Conservation (phyloP, 2,329 filamentous ascomycete genomes). For the Nannizziopsis arthrosporioides region DNA sequence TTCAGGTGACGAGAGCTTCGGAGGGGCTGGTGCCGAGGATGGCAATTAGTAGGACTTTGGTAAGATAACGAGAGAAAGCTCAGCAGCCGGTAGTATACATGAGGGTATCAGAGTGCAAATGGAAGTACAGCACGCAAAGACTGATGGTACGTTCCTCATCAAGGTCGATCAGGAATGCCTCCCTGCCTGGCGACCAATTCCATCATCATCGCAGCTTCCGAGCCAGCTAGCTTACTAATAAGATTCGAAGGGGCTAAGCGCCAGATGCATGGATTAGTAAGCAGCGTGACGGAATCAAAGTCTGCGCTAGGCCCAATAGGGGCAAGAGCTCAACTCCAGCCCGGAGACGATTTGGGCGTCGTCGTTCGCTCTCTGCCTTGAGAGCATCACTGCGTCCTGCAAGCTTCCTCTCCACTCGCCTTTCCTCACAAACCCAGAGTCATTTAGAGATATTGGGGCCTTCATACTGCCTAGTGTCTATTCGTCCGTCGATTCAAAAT, state of each 20-base stretch:
- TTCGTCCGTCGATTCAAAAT: slow-evolving; percentile 44
- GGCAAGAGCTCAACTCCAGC: slow-evolving; percentile 12
- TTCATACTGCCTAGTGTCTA: background rate
- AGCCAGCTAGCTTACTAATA: background rate
- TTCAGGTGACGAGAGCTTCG: slow-evolving; percentile 14
- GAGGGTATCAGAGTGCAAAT: background rate
- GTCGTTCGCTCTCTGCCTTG: slow-evolving; percentile 16
- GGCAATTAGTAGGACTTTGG: background rate
- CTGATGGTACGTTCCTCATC: background rate
- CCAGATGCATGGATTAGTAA: background rate
- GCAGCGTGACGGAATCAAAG: background rate
- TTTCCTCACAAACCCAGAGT: no score
- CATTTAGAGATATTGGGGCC: background rate
- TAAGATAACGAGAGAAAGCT: background rate
- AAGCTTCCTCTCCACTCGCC: no score
- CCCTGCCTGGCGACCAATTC: no score
- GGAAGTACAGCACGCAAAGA: background rate
- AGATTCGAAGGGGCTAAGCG: no score
- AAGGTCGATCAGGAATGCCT: no score
- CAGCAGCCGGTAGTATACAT: no score
- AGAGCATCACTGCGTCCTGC: background rate
- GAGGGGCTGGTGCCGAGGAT: slow-evolving; percentile 11
- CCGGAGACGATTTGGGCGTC: slow-evolving; percentile 6
- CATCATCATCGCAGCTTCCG: no score
- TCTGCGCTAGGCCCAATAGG: slow-evolving; percentile 14